Conservation (phyloP, 257 asterid genomes). For the Jacaranda mimosifolia region DNA sequence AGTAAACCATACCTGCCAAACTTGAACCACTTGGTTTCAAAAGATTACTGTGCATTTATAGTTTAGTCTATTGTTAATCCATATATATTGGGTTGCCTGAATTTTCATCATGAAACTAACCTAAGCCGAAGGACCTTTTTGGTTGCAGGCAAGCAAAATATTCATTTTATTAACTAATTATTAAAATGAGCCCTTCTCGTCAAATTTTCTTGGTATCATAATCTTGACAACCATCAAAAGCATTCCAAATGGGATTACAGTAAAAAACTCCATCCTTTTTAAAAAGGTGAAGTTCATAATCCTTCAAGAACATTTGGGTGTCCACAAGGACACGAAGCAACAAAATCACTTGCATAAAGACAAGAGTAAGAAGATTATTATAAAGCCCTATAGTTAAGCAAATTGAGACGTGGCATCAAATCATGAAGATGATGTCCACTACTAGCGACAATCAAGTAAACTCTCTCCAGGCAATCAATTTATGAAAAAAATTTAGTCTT, state of each 20-base stretch:
- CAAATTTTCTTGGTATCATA: too few relatives aligned
- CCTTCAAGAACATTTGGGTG: neutral
- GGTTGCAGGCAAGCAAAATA: neutral
- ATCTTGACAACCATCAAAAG: too few relatives aligned
- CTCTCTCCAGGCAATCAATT: conserved; percentile 15
- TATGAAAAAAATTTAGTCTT: conserved; percentile 37
- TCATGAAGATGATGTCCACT: conserved; percentile 1
- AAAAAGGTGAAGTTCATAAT: neutral
- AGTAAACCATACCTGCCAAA: neutral
- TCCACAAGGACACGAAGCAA: neutral
- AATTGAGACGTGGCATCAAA: neutral
- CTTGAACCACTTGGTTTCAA: neutral
- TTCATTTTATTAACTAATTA: neutral
- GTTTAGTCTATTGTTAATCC: too few relatives aligned
- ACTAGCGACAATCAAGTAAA: conserved; percentile 22
- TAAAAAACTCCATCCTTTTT: neutral
- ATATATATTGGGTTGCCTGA: neutral
- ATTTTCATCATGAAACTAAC: neutral
- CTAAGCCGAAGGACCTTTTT: neutral
- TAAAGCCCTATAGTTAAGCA: neutral
- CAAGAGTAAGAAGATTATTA: conserved; percentile 6
- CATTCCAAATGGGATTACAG: too few relatives aligned
- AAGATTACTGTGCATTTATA: too few relatives aligned
- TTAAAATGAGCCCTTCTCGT: too few relatives aligned
- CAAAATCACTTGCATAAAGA: conserved; percentile 23